phyloP scores from a whole-genome alignment of 805 yeast species.

The Candida gorgasii region DNA sequence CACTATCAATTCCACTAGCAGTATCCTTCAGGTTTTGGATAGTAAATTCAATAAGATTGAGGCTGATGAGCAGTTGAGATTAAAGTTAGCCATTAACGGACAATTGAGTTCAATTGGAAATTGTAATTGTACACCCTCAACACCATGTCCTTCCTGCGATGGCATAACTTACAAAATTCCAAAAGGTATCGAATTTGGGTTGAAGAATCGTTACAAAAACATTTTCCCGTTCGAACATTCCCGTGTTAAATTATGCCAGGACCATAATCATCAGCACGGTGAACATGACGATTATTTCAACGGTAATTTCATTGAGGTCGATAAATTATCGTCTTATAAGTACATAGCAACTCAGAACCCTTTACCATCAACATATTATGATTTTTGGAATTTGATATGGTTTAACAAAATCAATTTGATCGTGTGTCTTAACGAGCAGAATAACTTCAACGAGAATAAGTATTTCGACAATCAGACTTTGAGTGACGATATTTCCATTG shows the following conservation, averaged over 20 bases:
- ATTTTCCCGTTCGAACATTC: conserved; percentile 54
- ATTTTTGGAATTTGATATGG: conserved; percentile 44
- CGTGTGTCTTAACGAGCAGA: conserved; percentile 36
- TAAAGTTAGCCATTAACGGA: conserved; percentile 29
- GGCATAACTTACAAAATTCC: conserved; percentile 40
- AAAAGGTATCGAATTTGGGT: conserved; percentile 45
- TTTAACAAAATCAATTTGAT: conserved; percentile 35
- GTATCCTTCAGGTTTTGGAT: conserved; percentile 26
- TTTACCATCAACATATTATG: conserved; percentile 39
- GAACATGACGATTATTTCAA: conserved; percentile 43
- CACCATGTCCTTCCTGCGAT: conserved; percentile 46
- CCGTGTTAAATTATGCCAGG: conserved; percentile 33
- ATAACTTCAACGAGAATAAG: conserved; percentile 17
- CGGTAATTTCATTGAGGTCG: conserved; percentile 42
- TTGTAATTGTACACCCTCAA: conserved; percentile 37
- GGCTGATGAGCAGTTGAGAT: conserved; percentile 36
- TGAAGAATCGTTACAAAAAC: conserved; percentile 46
- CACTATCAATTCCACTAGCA: conserved; percentile 16
- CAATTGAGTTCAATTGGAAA: conserved; percentile 5
- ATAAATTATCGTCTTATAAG: conserved; percentile 22
- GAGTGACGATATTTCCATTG: conserved; percentile 15
- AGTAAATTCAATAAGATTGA: conserved; percentile 40
- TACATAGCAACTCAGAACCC: conserved; percentile 52
- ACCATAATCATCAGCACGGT: background rate
- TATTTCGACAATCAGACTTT: conserved; percentile 23